Evolutionary conservation across 2,329 filamentous ascomycete genomes (phyloP).

Genomic region (Colletotrichum tamarilloi): DNA sequence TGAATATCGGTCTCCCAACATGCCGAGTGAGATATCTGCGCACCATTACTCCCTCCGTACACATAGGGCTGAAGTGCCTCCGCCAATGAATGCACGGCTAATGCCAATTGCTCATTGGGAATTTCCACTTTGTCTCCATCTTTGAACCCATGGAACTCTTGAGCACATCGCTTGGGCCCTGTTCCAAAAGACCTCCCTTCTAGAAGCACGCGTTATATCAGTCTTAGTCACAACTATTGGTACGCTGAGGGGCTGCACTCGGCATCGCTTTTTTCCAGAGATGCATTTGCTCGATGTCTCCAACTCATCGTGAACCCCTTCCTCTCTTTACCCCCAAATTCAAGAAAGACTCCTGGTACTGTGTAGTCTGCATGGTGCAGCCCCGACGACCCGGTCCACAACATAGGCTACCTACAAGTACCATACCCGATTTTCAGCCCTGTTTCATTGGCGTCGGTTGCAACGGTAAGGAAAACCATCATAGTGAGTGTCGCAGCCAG

Average conservation of each 20-base stretch:
- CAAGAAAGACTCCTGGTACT: background rate
- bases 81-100: slow-evolving; percentile 18
- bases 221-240: background rate
- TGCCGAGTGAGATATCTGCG: too few species aligned
- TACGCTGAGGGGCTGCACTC: too few species aligned
- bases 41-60: too few species aligned
- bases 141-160: background rate
- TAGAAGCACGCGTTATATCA: background rate
- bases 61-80: slow-evolving; percentile 23
- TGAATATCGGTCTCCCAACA: too few species aligned
- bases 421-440: background rate
- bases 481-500: too few species aligned
- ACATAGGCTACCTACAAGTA: background rate
- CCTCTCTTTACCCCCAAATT: background rate
- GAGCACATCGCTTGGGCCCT: background rate
- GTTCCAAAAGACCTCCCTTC: background rate
- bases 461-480: background rate
- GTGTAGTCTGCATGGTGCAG: background rate
- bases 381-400: background rate
- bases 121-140: background rate
- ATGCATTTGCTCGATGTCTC: background rate
- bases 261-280: background rate
- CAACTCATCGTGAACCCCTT: background rate
- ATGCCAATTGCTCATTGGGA: slow-evolving; percentile 12
- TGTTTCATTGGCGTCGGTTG: background rate